Percentiles rank a stretch among this genome's conserved stretches.
Conservation (phyloP, 768 basidiomycete species). For the Mycena pura region DNA sequence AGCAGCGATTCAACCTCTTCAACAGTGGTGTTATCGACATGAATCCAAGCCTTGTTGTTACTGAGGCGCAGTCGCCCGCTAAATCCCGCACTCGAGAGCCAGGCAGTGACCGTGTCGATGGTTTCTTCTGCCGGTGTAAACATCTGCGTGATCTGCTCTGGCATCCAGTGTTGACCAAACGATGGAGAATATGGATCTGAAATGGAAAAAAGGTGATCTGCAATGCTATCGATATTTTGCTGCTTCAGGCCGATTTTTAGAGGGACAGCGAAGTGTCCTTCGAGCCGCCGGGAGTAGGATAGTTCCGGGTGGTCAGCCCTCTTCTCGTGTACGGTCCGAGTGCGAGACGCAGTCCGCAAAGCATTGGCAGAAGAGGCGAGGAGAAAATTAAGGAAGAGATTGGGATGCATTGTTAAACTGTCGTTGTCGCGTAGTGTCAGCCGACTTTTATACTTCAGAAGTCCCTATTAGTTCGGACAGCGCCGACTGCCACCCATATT, state of each 20-base stretch:
- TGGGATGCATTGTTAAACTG: slow-evolving; percentile 4
- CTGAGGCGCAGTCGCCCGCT: slow-evolving; percentile 31
- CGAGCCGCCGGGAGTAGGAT: slow-evolving; percentile 28
- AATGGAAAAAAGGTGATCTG: slow-evolving; percentile 39
- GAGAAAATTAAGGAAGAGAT: slow-evolving; percentile 1
- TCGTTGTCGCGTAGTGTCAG: no score
- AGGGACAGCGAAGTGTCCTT: slow-evolving; percentile 33
- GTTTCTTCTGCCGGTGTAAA: slow-evolving; percentile 40
- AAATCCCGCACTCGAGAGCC: slow-evolving; percentile 39
- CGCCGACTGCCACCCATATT: no score
- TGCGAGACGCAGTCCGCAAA: neutral
- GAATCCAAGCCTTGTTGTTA: slow-evolving; percentile 38
- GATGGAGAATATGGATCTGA: slow-evolving; percentile 43
- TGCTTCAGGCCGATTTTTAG: slow-evolving; percentile 45
- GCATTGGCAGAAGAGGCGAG: neutral
- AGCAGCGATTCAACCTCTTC: slow-evolving; percentile 40
- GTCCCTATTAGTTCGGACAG: no score
- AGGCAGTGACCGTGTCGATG: slow-evolving; percentile 34
- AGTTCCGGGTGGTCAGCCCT: slow-evolving; percentile 26
- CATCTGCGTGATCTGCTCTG: slow-evolving; percentile 33
- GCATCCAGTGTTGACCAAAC: slow-evolving; percentile 45
- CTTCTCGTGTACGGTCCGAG: slow-evolving; percentile 34
- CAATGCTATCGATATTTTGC: slow-evolving; percentile 37
- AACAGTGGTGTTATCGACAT: slow-evolving; percentile 36
- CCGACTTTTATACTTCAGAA: no score